Evolutionary conservation across 2,329 filamentous ascomycete species (phyloP).

Genomic region (Ceratocystis harringtonii): DNA sequence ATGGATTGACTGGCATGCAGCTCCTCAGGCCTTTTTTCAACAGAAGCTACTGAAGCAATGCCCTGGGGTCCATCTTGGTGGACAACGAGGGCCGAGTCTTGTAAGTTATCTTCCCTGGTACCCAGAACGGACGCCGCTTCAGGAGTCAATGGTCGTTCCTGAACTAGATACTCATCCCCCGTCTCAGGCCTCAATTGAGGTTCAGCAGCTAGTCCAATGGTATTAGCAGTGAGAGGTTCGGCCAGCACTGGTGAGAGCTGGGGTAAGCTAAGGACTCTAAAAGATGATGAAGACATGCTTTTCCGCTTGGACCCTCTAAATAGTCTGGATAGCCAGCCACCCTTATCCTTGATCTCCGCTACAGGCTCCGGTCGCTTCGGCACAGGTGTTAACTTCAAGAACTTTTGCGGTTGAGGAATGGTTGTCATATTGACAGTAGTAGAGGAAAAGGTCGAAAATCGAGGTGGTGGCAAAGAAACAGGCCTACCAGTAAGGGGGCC

Average conservation of each 20-base stretch:
- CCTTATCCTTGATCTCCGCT: conserved; percentile 4
- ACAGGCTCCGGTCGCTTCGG: background rate
- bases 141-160: background rate
- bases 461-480: background rate
- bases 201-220: background rate
- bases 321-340: conserved; percentile 9
- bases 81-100: background rate
- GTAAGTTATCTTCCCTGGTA: background rate
- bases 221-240: background rate
- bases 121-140: background rate
- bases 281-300: background rate
- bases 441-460: background rate
- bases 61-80: conserved; percentile 6
- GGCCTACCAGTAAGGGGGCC: background rate
- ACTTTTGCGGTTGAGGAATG: background rate
- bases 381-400: background rate
- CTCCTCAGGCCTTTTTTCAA: background rate
- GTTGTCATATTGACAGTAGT: background rate
- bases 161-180: too few species aligned
- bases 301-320: conserved; percentile 5
- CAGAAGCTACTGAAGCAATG: background rate
- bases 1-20: too few species aligned
- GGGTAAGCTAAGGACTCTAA: background rate
- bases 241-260: background rate
- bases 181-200: background rate